These are phyloP conservation scores for Erucastrum elatum DNA, from an alignment of 345 rosid species.

Conservation along the genomic window DNA sequence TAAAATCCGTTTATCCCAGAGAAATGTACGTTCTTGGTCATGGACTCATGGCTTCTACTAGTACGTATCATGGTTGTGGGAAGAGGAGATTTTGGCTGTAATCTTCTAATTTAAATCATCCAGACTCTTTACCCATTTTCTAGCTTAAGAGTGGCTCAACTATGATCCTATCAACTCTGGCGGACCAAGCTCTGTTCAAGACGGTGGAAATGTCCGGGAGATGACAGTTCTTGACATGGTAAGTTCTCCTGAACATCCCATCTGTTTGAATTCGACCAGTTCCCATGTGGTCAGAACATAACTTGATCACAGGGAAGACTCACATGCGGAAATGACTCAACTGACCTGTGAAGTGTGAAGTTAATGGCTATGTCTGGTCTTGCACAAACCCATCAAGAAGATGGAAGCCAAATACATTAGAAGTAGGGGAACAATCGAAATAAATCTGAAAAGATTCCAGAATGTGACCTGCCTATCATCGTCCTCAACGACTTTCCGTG, in stretches of 20 bases:
- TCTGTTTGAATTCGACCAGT: slow-evolving; percentile 42
- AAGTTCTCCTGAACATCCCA: slow-evolving; percentile 94
- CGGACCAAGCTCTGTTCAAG: slow-evolving; percentile 81
- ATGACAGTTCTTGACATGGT: slow-evolving; percentile 81
- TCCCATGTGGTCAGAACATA: not conserved
- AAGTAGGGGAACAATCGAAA: no score
- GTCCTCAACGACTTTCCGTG: slow-evolving; percentile 41
- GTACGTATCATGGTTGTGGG: slow-evolving; percentile 3
- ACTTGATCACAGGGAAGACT: not conserved
- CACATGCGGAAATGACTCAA: slow-evolving; percentile 40
- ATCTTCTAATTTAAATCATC: no score
- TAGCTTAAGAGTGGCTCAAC: slow-evolving; percentile 36
- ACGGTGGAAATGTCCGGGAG: slow-evolving; percentile 70
- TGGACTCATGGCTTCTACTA: slow-evolving; percentile 21
- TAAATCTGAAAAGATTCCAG: no score
- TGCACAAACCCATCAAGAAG: not conserved
- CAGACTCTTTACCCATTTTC: not conserved
- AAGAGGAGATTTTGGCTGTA: no score
- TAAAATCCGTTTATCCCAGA: slow-evolving; percentile 6
- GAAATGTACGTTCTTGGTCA: not conserved
- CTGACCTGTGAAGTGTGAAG: slow-evolving; percentile 95
- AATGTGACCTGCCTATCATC: slow-evolving; percentile 76
- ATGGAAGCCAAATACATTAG: no score
- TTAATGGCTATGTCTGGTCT: slow-evolving; percentile 87
- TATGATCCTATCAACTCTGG: slow-evolving; percentile 92